Evolutionary conservation across 2,329 filamentous ascomycete species (phyloP), one percentile per base, ranked within the genome.

Genomic region (Aspergillus alliaceus): DNA sequence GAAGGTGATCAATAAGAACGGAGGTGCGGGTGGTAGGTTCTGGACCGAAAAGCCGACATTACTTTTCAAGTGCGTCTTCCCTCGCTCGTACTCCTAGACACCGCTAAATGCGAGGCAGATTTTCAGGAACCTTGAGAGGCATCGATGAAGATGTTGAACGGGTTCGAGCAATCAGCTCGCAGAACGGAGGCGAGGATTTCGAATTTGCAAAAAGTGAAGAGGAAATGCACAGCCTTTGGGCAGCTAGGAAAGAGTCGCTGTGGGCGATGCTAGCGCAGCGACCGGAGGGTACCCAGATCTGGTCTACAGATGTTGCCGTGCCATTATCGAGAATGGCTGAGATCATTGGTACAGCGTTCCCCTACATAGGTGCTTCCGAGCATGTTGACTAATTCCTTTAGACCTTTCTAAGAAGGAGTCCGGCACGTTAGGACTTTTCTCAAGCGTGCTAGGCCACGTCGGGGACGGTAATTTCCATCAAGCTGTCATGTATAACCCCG

Each of bases 381-480:
- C 2, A n/a, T 8, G 29, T 6, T 39, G 2, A 6, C 22, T 47
- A 20, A 54, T 20, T 5, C 2, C 6, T 37, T 46, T 35, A 77
- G 91, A 96, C 69, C 79, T 92, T 49, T 92, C 89, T 63, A 96
- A 96, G 77, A 89, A 90, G 69, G 90, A 96, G 68, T 88, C 95
- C 83, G 88, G 93, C 66, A 86, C 90, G 7, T 79, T 96, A 14
- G 91, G 90, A 0, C 77, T 96, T 2, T 95, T 96, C 70, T 90
- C 90, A 0, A 91, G 88, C 64, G 89, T 95, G 22, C 79, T 96
- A 3, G 92, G 92, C 2, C 92, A 96, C 69, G 87, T 96, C 54
- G 92, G 92, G 14, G 92, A 96, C 69, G 92, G 91, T 34, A 96
- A 96, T 74, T 96, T 96, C 77, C 92, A 96, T 72, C 89, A 92